Evolutionary conservation across 306 rosid genomes (phyloP), one percentile per base, ranked within the genome.

Genomic region (Vachellia pachyceras): DNA sequence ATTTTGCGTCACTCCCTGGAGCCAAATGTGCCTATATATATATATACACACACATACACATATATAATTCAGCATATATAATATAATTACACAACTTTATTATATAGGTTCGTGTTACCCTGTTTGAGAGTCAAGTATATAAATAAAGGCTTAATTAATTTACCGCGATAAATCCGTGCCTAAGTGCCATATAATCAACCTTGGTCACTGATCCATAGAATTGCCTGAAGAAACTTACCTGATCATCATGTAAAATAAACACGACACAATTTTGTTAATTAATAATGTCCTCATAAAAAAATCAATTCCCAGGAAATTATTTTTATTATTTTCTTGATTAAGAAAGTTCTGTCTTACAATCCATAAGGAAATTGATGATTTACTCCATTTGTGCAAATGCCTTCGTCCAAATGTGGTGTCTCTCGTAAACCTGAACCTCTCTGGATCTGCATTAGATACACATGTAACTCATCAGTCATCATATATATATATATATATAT

Each of bases 161-260:
- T 71, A 95, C 99, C 85, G 11, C 79, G 69, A 95, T 86, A 81
- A 95, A 95, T 81, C 99, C 99, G 87, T 91, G 97, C 20, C 97
- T 88, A 35, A 95, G 74, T 22, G 94, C 81, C 77, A 87, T 44
- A 87, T 95, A 95, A 79, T 95, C 99, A 82, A 81, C 90, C 85
- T 84, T 93, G 9, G 84, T 80, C 47, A 91, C 88, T n/a, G 97
- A 91, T 72, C 86, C 86, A 65, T 66, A 42, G 82, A 95, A 93
- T 78, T 95, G 99, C 79, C 99, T 86, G 87, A 93, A 91, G 90
- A 95, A 95, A 78, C 97, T 86, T 73, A 85, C 91, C 99, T 95
- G 84, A 18, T 54, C 23, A 42, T 52, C 33, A 55, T n/a, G 25
- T 20, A 55, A 55, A 29, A 55, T 5, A 10, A 79, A 36, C 42